Percentiles rank a stretch among this genome's conserved stretches.
Evolutionary conservation across 768 basidiomycete species (phyloP).

Genomic region (Coprinellus aureogranulatus): DNA sequence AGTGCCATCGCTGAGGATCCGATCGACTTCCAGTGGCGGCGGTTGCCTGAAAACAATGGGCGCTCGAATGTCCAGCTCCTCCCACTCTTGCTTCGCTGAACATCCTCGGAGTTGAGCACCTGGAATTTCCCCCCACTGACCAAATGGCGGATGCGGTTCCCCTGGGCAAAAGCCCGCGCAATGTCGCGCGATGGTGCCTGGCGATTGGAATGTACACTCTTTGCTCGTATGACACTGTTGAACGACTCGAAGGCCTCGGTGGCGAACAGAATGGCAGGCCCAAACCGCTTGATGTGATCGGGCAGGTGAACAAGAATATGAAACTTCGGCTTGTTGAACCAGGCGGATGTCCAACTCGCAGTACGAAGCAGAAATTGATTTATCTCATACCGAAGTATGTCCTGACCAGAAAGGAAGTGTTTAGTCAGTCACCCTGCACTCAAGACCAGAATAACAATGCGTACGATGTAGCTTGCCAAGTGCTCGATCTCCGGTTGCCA

Average conservation of each 20-base stretch:
- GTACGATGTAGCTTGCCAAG: constrained; percentile 25
- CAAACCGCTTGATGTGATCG: constrained; percentile 36
- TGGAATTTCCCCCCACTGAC: neutral
- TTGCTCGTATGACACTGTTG: constrained; percentile 32
- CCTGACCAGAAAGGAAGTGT: neutral
- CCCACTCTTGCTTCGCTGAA: neutral
- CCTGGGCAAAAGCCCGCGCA: constrained; percentile 14
- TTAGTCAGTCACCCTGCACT: too few species aligned
- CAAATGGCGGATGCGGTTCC: neutral
- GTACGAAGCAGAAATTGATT: constrained; percentile 33
- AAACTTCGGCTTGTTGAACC: constrained; percentile 48
- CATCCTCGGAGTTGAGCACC: neutral
- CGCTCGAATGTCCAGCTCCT: neutral
- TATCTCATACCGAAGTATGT: constrained; percentile 29
- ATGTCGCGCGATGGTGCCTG: constrained; percentile 33
- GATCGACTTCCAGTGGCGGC: too few species aligned
- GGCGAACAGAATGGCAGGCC: constrained; percentile 41
- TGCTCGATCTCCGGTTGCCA: constrained; percentile 40
- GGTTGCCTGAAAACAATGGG: neutral
- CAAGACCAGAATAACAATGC: neutral
- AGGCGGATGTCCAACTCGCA: constrained; percentile 25
- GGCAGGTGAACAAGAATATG: constrained; percentile 39
- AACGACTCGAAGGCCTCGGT: constrained; percentile 44
- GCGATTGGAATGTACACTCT: constrained; percentile 33
- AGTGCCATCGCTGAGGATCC: too few species aligned